phyloP scores from a whole-genome alignment of 2,329 filamentous ascomycete genomes.

The Diaporthe ilicicola region DNA sequence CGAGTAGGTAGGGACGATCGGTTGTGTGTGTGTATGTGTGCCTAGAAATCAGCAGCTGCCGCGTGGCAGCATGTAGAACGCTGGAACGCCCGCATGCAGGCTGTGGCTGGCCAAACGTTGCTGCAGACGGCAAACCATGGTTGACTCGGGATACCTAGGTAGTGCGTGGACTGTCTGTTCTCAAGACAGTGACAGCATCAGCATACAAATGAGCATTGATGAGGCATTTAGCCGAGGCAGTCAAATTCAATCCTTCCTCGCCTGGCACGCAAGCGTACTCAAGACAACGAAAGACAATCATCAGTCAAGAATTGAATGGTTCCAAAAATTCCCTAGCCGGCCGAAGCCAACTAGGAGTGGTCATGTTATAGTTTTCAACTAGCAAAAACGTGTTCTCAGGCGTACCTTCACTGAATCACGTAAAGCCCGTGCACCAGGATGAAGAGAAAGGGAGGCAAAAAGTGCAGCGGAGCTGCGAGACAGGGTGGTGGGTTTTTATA shows the following conservation, averaged over 20 bases:
- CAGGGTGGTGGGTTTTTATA: conserved; percentile 33
- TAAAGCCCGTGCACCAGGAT: conserved; percentile 81
- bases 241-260: conserved; percentile 55
- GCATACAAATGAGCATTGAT: no score
- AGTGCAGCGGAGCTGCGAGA: conserved; percentile 25
- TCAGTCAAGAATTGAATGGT: conserved; percentile 48
- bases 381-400: conserved; percentile 90
- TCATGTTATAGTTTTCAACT: conserved; percentile 89
- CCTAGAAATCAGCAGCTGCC: background rate
- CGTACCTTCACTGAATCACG: conserved; percentile 86
- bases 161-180: background rate
- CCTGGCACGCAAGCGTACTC: conserved; percentile 52
- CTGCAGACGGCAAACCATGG: background rate
- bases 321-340: conserved; percentile 84
- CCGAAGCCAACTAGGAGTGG: conserved; percentile 75
- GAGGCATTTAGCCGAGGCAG: no score
- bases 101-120: background rate
- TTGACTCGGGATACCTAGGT: no score
- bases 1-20: background rate
- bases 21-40: background rate
- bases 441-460: conserved; percentile 53
- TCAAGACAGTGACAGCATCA: no score
- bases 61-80: background rate
- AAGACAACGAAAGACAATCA: conserved; percentile 59
- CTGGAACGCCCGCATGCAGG: background rate